Base-by-base conservation (phyloP, 768 basidiomycete genomes). In the Albatrellus ellisii region DNA sequence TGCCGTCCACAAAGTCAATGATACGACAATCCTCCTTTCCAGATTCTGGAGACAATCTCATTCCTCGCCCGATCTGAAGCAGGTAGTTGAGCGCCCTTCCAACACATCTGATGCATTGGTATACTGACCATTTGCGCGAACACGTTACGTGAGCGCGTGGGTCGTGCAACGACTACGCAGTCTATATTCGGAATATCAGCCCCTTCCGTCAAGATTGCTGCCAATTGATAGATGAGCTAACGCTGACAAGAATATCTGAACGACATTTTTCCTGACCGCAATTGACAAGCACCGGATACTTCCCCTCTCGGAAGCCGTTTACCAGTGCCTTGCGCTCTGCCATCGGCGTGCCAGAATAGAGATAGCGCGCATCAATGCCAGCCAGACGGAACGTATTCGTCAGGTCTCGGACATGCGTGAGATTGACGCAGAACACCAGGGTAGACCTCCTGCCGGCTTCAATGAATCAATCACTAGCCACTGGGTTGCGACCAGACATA, bases 131-230 rank as follows among this genome's bases (percentile, higher is more conserved):
- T 95, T 54, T 98, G 92, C 14, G 86, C 75, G 54, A 91, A 89
- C 9, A 94, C 59, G 56, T 94, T 97, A 26, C 77, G 70, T 10
- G 90, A 94, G 20, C 83, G 72, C 2, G 92, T 97, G 14, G 92
- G 92, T 15, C 88, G 70, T 12, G 85, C 89, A 15, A 97, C 64
- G 26, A 97, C 58, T 7, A 97, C 72, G 47, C 91, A 95, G 53
- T 98, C 92, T 42, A 95, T 83, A 46, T 86, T 87, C 2, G 92
- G 92, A 39, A 97, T 88, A 63, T 98, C 92, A 15, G 90, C 77
- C 3, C 91, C 91, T 64, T 95, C 91, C 1, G 90, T 94, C 48
- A 95, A 65, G 36, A 95, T 83, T 17, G 88, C 88, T 81, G 40
- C 20, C 35, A 24, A 14, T 22, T 6, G 3, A 6, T 17, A 0